Evolutionary conservation across 1,284 basidiomycete genomes (phyloP).

Genomic region (Macrocystidia cucumis): DNA sequence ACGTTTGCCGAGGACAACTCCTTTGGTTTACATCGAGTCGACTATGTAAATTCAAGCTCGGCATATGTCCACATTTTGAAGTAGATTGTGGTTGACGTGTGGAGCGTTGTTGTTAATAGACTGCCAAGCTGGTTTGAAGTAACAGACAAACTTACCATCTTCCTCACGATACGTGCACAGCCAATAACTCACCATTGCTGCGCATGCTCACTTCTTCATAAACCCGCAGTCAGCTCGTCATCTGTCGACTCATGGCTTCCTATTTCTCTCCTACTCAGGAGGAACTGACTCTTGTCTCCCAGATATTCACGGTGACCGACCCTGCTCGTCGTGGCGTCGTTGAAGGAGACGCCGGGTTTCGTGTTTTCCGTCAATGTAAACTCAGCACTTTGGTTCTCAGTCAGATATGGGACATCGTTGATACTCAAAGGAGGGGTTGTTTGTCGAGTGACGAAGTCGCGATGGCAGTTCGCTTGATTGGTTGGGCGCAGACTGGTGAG

Average conservation of each 20-base stretch:
- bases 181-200: no score
- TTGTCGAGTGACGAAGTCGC: conserved; percentile 20
- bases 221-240: no score
- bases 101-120: no score
- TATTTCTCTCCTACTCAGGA: conserved; percentile 57
- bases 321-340: conserved; percentile 74
- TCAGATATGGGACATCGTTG: conserved; percentile 21
- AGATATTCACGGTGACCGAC: conserved; percentile 65
- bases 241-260: conserved; percentile 40
- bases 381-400: conserved; percentile 53
- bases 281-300: conserved; percentile 61
- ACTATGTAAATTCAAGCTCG: no score
- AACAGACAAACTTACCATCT: no score
- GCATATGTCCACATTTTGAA: no score
- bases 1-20: no score
- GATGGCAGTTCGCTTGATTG: conserved; percentile 25
- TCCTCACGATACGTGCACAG: no score
- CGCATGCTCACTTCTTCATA: no score
- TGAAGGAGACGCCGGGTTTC: conserved; percentile 81
- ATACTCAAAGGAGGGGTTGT: conserved; percentile 16
- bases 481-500: conserved; percentile 29
- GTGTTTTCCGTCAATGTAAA: conserved; percentile 73
- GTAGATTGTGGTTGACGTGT: no score
- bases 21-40: no score
- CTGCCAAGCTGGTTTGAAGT: no score